phyloP scores from a whole-genome alignment of 345 rosid genomes.

The Garcia nutans region DNA sequence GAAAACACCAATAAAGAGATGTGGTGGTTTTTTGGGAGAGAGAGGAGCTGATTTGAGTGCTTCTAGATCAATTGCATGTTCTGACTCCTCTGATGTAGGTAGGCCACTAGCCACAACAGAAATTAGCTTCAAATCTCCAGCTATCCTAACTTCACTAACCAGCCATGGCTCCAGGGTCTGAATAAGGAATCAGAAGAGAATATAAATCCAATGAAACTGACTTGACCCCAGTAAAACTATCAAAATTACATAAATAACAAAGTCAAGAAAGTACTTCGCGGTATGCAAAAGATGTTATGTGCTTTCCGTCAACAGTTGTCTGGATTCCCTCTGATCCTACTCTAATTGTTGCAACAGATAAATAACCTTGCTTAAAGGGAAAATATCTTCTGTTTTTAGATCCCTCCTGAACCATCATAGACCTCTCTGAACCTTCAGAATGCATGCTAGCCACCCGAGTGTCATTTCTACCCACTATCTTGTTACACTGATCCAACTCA shows the following conservation, averaged over 20 bases:
- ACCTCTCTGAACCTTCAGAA: constrained; percentile 16
- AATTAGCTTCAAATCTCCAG: constrained; percentile 68
- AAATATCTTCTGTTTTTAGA: constrained; percentile 52
- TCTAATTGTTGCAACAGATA: constrained; percentile 86
- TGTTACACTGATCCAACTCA: constrained; percentile 84
- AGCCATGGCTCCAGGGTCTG: constrained; percentile 99
- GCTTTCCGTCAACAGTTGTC: constrained; percentile 96
- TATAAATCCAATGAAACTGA: constrained; percentile 15
- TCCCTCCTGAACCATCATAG: constrained; percentile 13
- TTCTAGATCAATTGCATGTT: constrained; percentile 67
- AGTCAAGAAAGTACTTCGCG: constrained; percentile 64
- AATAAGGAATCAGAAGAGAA: constrained; percentile 23
- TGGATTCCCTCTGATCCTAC: constrained; percentile 92
- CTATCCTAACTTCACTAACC: constrained; percentile 75
- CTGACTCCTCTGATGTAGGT: constrained; percentile 88
- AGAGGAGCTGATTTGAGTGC: constrained; percentile 63
- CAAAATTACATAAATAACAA: neutral
- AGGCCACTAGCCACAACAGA: constrained; percentile 86
- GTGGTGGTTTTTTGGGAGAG: constrained; percentile 48
- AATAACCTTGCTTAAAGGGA: constrained; percentile 82
- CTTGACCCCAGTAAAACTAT: neutral
- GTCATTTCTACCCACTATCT: constrained; percentile 72
- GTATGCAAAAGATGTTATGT: constrained; percentile 87
- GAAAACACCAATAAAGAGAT: constrained; percentile 91
- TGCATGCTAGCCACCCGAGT: constrained; percentile 23